Evolutionary conservation across 805 yeast genomes (phyloP), one percentile per base, ranked within the genome.

Genomic region (Cyberlindnera mrakii): DNA sequence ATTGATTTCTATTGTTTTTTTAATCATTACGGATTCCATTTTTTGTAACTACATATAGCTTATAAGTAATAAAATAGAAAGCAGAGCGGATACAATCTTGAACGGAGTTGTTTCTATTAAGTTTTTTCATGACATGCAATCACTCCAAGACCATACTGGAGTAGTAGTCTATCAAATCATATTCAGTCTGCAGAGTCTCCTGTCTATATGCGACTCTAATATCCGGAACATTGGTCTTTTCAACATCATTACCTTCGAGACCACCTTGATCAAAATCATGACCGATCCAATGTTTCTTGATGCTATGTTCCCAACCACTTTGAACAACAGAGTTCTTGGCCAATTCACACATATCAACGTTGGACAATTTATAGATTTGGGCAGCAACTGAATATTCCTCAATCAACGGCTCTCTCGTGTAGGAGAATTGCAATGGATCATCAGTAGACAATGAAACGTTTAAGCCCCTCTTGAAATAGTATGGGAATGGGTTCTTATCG

Each of bases 351-450:
- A 93, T 88, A 64, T 93, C 99, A 29, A 91, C 98, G 48, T 88
- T 80, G 0, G 96, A 87, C 34, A 93, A 72, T 60, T 93, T 89
- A 72, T 90, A 93, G 53, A 93, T 93, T 65, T 93, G 98, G 0
- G 97, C 98, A 6, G 99, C 99, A 27, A 93, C 98, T 2, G 96
- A 87, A 62, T 90, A 93, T 64, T 93, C 99, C 64, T 93, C 99
- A 53, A 93, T 93, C 57, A 93, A 73, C 14, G 99, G 98, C 60
- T 93, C 99, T 58, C 95, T 80, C 29, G 99, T 93, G 67, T 89
- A 93, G 0, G 97, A 85, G 61, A 93, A 93, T 66, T 95, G 99
- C 40, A 93, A 72, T 6, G 99, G 99, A 68, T 93, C 99, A 65
- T 93, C 99, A 0, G 98, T 89, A 0, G 97, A 90, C 43, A 93